phyloP scores from a whole-genome alignment of 2,329 filamentous ascomycete species.

The Tolypocladium nubicola region DNA sequence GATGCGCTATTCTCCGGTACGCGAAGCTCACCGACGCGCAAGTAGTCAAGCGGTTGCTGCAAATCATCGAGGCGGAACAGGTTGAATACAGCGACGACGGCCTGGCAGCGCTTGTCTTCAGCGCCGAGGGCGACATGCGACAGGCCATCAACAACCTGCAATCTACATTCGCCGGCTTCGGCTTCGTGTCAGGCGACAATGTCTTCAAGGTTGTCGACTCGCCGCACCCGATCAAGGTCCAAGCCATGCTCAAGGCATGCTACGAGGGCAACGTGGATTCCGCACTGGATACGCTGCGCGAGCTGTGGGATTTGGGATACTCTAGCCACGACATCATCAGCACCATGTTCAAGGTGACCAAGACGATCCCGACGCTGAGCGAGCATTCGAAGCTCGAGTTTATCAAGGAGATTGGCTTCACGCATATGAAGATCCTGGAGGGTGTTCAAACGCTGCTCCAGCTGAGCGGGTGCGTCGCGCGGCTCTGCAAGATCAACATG shows the following conservation, averaged over 20 bases:
- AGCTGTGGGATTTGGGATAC: conserved; percentile 91
- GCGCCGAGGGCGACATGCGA: conserved; percentile 95
- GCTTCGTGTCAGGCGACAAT: conserved; percentile 94
- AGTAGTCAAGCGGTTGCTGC: conserved; percentile 79
- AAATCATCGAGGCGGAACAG: conserved; percentile 87
- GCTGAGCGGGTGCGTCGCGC: conserved; percentile 82
- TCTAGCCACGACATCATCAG: conserved; percentile 98
- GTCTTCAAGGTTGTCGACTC: conserved; percentile 97
- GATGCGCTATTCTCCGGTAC: conserved; percentile 92
- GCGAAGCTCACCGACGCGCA: conserved; percentile 86
- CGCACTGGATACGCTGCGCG: conserved; percentile 75
- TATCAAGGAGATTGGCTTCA: conserved; percentile 97
- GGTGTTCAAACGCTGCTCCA: conserved; percentile 93
- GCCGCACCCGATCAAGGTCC: conserved; percentile 94
- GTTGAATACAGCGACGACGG: conserved; percentile 90
- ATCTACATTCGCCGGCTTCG: conserved; percentile 85
- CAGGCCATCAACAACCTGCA: conserved; percentile 99
- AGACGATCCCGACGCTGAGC: conserved; percentile 82
- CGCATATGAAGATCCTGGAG: conserved; percentile 98
- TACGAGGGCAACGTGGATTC: conserved; percentile 85
- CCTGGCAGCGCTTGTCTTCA: conserved; percentile 91
- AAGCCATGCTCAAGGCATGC: conserved; percentile 96
- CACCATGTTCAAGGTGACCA: conserved; percentile 98
- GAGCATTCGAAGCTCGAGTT: conserved; percentile 96
- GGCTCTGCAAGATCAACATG: conserved; percentile 94